Evolutionary conservation across 2,329 filamentous ascomycete genomes (phyloP).

Genomic region (Phialophora tarda): DNA sequence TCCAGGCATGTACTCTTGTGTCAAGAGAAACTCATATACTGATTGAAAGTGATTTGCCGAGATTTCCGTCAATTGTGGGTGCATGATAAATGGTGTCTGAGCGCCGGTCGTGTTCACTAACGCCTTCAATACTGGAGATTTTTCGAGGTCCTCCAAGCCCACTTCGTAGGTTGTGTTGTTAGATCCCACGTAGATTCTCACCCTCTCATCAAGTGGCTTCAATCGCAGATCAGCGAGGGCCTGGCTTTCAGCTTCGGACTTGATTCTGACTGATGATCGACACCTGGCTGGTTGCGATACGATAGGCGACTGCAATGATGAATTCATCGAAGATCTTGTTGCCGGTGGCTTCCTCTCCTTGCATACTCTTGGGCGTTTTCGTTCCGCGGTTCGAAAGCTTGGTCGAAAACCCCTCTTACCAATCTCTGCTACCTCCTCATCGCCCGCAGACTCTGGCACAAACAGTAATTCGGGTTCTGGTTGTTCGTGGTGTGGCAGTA

Average conservation of each 20-base stretch:
- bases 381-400: no score
- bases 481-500: neutral
- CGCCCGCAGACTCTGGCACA: neutral
- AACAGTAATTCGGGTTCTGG: neutral
- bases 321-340: neutral
- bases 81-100: constrained; percentile 35
- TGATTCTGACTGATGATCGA: constrained; percentile 15
- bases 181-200: constrained; percentile 32
- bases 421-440: neutral
- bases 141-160: constrained; percentile 27
- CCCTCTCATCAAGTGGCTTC: constrained; percentile 13
- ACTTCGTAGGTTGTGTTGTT: constrained; percentile 26
- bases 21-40: constrained; percentile 31
- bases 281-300: constrained; percentile 3
- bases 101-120: constrained; percentile 17
- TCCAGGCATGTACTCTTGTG: constrained; percentile 33
- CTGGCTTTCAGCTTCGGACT: constrained; percentile 16
- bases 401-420: neutral
- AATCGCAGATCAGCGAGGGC: constrained; percentile 4
- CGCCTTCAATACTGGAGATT: constrained; percentile 31
- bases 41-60: constrained; percentile 30
- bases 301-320: neutral
- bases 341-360: neutral
- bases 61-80: constrained; percentile 30
- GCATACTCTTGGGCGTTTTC: constrained; percentile 4